Evolutionary conservation across 2,329 filamentous ascomycete species (phyloP).

Genomic region (Botrytis deweyae): DNA sequence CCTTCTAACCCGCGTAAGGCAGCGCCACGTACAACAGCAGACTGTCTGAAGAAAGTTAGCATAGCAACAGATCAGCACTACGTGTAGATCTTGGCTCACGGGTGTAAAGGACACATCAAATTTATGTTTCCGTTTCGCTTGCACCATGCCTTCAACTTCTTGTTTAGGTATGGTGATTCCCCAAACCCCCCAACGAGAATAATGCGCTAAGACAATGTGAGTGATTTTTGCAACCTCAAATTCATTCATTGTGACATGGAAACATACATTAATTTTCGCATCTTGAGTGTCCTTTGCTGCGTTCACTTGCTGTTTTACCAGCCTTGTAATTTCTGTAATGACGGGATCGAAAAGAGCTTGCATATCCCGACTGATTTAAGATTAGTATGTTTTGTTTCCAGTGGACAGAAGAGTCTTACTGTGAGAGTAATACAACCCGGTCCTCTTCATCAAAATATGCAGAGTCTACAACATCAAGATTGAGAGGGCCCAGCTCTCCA

Average conservation of each 20-base stretch:
- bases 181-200: conserved; percentile 29
- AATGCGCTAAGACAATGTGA: conserved; percentile 22
- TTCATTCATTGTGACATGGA: too few species aligned
- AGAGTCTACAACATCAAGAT: conserved; percentile 26
- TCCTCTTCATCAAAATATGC: conserved; percentile 27
- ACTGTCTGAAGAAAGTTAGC: conserved; percentile 24
- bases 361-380: too few species aligned
- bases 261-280: too few species aligned
- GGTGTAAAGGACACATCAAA: conserved; percentile 28
- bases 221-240: too few species aligned
- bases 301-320: too few species aligned
- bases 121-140: conserved; percentile 26
- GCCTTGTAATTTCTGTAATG: too few species aligned
- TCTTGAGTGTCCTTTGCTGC: too few species aligned
- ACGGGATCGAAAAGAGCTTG: too few species aligned
- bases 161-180: conserved; percentile 29
- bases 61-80: neutral
- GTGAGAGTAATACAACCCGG: conserved; percentile 24
- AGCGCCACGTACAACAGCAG: conserved; percentile 30
- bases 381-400: too few species aligned
- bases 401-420: conserved; percentile 22
- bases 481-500: conserved; percentile 25
- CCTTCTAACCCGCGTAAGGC: conserved; percentile 27
- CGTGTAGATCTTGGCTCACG: conserved; percentile 23
- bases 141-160: conserved; percentile 28